These are phyloP conservation scores for Rosa chinensis DNA, from an alignment of 306 rosid species.

Conservation along the genomic window DNA sequence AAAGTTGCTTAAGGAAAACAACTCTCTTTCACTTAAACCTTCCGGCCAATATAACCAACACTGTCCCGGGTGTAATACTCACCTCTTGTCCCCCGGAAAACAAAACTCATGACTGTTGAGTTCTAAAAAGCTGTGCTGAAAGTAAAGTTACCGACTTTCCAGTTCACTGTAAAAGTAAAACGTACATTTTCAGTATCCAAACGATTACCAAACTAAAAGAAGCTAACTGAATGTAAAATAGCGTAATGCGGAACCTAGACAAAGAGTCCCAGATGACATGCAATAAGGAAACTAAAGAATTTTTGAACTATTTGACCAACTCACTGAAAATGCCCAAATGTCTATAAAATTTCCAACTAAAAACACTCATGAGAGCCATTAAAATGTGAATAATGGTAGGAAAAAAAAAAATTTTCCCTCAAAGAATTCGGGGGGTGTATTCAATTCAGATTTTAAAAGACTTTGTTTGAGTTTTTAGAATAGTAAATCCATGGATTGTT, in stretches of 20 bases:
- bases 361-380: neutral
- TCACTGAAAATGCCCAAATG: neutral
- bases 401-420: too few relatives aligned
- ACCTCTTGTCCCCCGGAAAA: neutral
- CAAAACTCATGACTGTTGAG: conserved; percentile 69
- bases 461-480: too few relatives aligned
- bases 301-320: too few relatives aligned
- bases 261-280: neutral
- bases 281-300: neutral
- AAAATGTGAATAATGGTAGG: neutral
- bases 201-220: neutral
- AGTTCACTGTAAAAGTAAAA: neutral
- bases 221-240: neutral
- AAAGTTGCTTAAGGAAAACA: too few relatives aligned
- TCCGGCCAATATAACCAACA: too few relatives aligned
- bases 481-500: too few relatives aligned
- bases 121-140: conserved; percentile 19
- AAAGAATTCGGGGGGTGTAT: too few relatives aligned
- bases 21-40: too few relatives aligned
- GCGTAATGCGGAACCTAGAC: neutral
- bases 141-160: neutral
- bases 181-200: neutral
- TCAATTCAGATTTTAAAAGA: too few relatives aligned
- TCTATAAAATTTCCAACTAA: neutral
- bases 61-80: too few relatives aligned